Evolutionary conservation across 352 stramenopile species (phyloP), one percentile per base, ranked within the genome.

Genomic region (Pythium periplocum): DNA sequence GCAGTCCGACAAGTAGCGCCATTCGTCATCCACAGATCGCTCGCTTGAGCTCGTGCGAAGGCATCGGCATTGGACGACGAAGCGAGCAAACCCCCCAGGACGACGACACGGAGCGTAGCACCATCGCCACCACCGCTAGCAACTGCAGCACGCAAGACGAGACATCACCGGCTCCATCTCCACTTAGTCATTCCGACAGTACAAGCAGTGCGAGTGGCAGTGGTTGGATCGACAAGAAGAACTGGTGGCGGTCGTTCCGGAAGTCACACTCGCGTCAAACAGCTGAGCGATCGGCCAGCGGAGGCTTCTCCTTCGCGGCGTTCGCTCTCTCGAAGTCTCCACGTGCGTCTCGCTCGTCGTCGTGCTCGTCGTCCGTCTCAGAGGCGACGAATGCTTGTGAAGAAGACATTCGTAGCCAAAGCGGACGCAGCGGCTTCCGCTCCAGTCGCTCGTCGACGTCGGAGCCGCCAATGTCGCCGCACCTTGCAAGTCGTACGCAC

Each of bases 241-340:
- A 86, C 33, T 90, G 79, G 79, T 90, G 79, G 79, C 75, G 68
- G 31, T 75, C 76, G 45, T 78, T 87, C 60, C 75, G 76, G 2
- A 39, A 47, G 1, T 11, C 26, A 1, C 9, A 4, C 26, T 39
- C 5, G 6, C 26, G 17, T 31, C 26, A 17, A 7, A 6, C 36
- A 4, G 71, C 74, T 45, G 78, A 86, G 55, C 74, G 76, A 12
- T 87, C 78, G 6, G 74, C 78, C 8, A 90, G 78, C 40, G 74
- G 78, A 12, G 76, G 74, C 17, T 75, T 85, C 46, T 73, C 73
- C 31, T 65, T 55, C 10, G 39, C 58, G 6, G 51, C 51, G 11
- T 78, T 85, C 48, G 78, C 75, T 32, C 66, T 86, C 49, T 33
- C 38, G 1, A 11, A 44, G 9, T 6, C 43, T 9, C 17, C 11